Base-by-base conservation (phyloP, 305 asterid species). In the Solanum hybrid region DNA sequence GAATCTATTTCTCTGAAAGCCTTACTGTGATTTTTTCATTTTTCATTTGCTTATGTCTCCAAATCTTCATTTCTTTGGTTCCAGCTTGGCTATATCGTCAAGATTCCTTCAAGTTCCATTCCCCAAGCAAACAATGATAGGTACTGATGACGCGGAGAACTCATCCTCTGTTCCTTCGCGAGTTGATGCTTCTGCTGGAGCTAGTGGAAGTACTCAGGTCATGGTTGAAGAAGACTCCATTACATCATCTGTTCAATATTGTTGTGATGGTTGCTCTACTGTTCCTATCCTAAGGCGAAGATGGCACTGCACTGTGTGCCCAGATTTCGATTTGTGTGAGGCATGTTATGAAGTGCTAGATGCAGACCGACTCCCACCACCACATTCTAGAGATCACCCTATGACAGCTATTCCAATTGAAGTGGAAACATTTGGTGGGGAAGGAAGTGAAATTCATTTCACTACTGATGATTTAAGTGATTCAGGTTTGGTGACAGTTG, bases 211-310 rank as follows among this genome's bases (percentile, higher is more conserved):
- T 91, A 92, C 95, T 91, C 98, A 94, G 89, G 93, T 94, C 87
- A 92, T 96, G 96, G 95, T 94, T 84, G 99, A 97, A 90, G 99
- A 98, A 89, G 99, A 97, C 92, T 94, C 97, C 73, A 94, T 95
- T 87, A 97, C 99, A 60, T 98, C 99, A 89, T 95, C 99, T 64
- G 99, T 98, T 64, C 99, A 98, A 89, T 98, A 96, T 92, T 96
- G 99, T 89, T 98, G 99, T 93, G 99, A 98, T 90, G 99, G 99
- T 84, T 98, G 99, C 92, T 98, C 99, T 85, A 96, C 99, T 90
- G 99, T 97, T 92, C 99, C 99, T 90, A 98, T 98, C 86, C 94
- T 93, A 89, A 94, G 99, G 92, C 95, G 98, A 46, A 95, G 99
- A 91, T 98, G 99, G 99, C 99, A 98, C 91, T 98, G 99, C 89